phyloP scores from a whole-genome alignment of 768 basidiomycete genomes.

The Tylopilus subfusipes region DNA sequence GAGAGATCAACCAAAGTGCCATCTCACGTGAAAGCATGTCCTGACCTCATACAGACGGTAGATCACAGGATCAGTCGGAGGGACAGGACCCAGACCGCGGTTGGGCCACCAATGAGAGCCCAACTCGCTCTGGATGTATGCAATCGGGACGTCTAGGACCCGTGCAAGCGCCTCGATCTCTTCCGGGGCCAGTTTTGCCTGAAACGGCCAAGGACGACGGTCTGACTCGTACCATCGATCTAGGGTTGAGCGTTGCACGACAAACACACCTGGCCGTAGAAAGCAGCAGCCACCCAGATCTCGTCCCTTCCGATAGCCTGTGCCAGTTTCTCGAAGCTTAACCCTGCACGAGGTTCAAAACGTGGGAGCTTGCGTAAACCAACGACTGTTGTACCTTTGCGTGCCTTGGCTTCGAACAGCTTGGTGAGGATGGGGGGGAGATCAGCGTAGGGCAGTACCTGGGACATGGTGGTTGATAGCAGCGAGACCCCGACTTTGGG shows the following conservation, averaged over 20 bases:
- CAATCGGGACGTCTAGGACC: conserved; percentile 46
- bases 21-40: not conserved
- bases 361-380: not conserved
- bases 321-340: conserved; percentile 69
- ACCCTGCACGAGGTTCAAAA: conserved; percentile 37
- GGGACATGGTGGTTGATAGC: conserved; percentile 33
- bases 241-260: not conserved
- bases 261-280: conserved; percentile 68
- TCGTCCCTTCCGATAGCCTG: conserved; percentile 68
- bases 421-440: conserved; percentile 48
- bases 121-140: conserved; percentile 40
- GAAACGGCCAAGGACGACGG: not conserved
- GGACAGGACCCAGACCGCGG: conserved; percentile 62
- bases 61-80: conserved; percentile 75
- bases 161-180: conserved; percentile 54
- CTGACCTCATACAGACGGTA: conserved; percentile 78
- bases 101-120: conserved; percentile 74
- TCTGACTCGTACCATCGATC: not conserved
- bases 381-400: conserved; percentile 43
- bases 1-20: not conserved
- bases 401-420: conserved; percentile 65
- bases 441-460: conserved; percentile 42
- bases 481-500: not conserved
- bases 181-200: conserved; percentile 67
- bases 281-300: conserved; percentile 77